Percentiles rank a stretch among this genome's conserved stretches.
phyloP scores from a whole-genome alignment of 1,139 yeast species.

The Yamadazyma aaseri region DNA sequence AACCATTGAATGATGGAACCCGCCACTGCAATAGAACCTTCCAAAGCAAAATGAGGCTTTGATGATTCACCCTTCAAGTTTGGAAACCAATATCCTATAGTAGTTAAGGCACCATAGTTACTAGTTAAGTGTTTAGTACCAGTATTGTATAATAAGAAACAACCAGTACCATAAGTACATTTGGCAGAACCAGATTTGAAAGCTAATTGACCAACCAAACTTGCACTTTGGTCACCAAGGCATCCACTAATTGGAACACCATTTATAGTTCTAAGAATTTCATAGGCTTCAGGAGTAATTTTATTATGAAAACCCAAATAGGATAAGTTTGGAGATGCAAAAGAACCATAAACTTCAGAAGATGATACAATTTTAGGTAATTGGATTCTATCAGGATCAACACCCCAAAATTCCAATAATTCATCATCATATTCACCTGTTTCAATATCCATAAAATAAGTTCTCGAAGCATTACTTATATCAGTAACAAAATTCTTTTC shows the following conservation, averaged over 20 bases:
- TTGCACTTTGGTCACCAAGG: conserved; percentile 93
- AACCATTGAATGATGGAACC: conserved; percentile 96
- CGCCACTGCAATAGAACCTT: conserved; percentile 95
- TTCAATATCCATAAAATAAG: conserved; percentile 84
- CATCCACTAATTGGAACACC: conserved; percentile 85
- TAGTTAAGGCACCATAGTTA: conserved; percentile 80
- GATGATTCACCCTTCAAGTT: conserved; percentile 47
- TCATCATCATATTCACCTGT: conserved; percentile 75
- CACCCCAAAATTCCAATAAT: conserved; percentile 73
- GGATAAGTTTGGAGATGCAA: conserved; percentile 56
- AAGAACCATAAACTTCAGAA: conserved; percentile 76
- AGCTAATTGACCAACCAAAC: conserved; percentile 90
- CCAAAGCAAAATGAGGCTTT: conserved; percentile 83
- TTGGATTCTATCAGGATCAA: conserved; percentile 66
- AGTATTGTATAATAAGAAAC: conserved; percentile 86
- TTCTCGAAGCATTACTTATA: conserved; percentile 88
- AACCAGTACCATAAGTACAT: conserved; percentile 98
- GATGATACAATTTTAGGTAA: conserved; percentile 82
- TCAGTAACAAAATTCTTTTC: conserved; percentile 77
- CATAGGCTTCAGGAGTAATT: conserved; percentile 51
- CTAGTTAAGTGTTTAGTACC: conserved; percentile 68
- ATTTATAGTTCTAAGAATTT: conserved; percentile 46
- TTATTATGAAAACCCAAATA: conserved; percentile 51
- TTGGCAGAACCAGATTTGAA: conserved; percentile 83
- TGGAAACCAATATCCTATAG: conserved; percentile 89